phyloP scores from a whole-genome alignment of 345 rosid species.

The Salix brachista region DNA sequence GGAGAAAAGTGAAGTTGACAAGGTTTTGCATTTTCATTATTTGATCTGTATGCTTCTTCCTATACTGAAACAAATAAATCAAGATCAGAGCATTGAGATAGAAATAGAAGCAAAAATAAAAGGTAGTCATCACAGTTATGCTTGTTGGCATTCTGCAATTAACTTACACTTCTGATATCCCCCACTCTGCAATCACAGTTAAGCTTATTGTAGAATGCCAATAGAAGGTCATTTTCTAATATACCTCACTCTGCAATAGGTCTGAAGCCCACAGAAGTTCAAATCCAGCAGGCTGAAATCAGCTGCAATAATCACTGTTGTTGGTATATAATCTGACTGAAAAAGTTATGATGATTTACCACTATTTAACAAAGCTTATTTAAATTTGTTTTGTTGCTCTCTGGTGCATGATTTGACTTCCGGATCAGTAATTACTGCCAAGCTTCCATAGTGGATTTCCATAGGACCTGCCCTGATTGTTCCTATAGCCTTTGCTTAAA shows the following conservation, averaged over 20 bases:
- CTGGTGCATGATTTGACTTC: conserved; percentile 27
- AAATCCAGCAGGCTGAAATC: conserved; percentile 41
- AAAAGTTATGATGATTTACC: background rate
- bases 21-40: conserved; percentile 72
- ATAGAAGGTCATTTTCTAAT: conserved; percentile 12
- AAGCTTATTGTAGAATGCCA: background rate
- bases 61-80: conserved; percentile 64
- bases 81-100: conserved; percentile 52
- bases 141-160: conserved; percentile 4
- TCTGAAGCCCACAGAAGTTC: conserved; percentile 41
- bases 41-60: conserved; percentile 94
- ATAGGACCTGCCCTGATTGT: conserved; percentile 65
- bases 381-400: conserved; percentile 18
- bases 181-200: no score
- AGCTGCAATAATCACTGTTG: conserved; percentile 40
- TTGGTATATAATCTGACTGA: conserved; percentile 48
- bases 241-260: conserved; percentile 38
- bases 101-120: conserved; percentile 60
- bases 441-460: conserved; percentile 53
- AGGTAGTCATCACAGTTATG: conserved; percentile 39
- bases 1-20: conserved; percentile 40
- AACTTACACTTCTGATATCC: background rate
- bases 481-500: conserved; percentile 59
- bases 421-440: conserved; percentile 51
- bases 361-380: conserved; percentile 10